Evolutionary conservation across 2,329 filamentous ascomycete genomes (phyloP).

Genomic region (Ophiocordyceps unilateralis): DNA sequence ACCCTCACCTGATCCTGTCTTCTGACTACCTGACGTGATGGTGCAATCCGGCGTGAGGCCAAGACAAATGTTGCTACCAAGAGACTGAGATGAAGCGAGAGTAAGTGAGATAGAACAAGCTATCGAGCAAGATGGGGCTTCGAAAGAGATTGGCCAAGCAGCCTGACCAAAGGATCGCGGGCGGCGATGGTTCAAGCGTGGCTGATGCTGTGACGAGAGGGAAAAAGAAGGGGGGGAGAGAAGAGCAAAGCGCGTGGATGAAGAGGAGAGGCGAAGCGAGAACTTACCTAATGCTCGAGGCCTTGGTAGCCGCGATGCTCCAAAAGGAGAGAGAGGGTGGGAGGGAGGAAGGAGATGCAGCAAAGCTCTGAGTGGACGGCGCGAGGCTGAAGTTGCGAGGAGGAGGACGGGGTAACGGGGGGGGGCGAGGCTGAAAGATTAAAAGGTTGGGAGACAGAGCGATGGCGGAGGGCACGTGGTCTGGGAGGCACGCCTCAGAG

Average conservation of each 20-base stretch:
- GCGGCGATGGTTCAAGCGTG: constrained; percentile 22
- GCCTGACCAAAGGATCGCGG: constrained; percentile 14
- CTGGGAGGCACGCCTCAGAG: background rate
- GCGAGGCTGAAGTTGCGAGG: background rate
- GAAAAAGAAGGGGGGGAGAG: constrained; percentile 5
- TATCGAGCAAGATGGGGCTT: constrained; percentile 38
- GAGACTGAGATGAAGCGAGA: constrained; percentile 36
- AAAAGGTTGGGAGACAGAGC: background rate
- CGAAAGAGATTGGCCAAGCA: constrained; percentile 12
- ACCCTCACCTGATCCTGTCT: constrained; percentile 12
- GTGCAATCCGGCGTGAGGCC: constrained; percentile 12
- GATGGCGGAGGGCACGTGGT: background rate
- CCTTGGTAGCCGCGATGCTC: constrained; percentile 9
- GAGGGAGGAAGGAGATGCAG: constrained; percentile 3
- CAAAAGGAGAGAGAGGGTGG: constrained; percentile 4
- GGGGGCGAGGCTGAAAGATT: background rate
- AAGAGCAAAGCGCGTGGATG: constrained; percentile 1
- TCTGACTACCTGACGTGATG: constrained; percentile 13
- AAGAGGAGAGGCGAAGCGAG: constrained; percentile 4
- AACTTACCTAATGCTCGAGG: constrained; percentile 6
- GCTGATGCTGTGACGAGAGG: constrained; percentile 27
- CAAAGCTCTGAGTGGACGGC: background rate
- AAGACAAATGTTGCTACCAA: constrained; percentile 32
- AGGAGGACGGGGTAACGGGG: too few relatives aligned
- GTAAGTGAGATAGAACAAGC: constrained; percentile 41